Evolutionary conservation across 192 early-diverging fungal genomes (phyloP).

Genomic region (Umbelopsis ramanniana): DNA sequence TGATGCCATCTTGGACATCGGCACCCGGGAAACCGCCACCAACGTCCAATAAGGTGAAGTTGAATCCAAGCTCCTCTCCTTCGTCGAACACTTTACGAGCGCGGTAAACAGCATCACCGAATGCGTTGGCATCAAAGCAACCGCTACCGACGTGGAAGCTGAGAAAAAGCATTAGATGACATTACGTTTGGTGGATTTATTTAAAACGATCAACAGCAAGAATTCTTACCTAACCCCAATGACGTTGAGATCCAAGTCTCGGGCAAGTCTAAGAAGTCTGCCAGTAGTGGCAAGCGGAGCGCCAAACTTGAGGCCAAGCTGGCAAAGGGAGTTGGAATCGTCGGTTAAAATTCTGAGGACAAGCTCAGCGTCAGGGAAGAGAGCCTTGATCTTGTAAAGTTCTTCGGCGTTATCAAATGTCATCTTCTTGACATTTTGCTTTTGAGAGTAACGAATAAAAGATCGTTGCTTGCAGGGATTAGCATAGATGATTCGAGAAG

Average conservation of each 20-base stretch:
- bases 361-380: slow-evolving; percentile 81
- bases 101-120: slow-evolving; percentile 84
- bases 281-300: slow-evolving; percentile 74
- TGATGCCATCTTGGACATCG: slow-evolving; percentile 71
- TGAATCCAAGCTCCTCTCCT: slow-evolving; percentile 75
- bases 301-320: slow-evolving; percentile 97
- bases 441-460: slow-evolving; percentile 85
- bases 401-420: slow-evolving; percentile 99
- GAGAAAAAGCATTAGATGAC: background rate
- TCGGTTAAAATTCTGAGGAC: slow-evolving; percentile 96
- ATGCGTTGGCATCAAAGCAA: slow-evolving; percentile 87
- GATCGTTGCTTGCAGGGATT: slow-evolving; percentile 99
- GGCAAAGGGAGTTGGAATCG: slow-evolving; percentile 90
- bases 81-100: slow-evolving; percentile 91
- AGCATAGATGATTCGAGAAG: slow-evolving; percentile 90
- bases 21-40: slow-evolving; percentile 97
- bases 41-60: slow-evolving; percentile 78
- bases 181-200: too few species aligned
- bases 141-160: slow-evolving; percentile 98
- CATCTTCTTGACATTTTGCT: slow-evolving; percentile 85
- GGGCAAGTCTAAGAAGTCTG: slow-evolving; percentile 73
- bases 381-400: slow-evolving; percentile 87
- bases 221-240: slow-evolving; percentile 70
- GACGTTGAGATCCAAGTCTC: slow-evolving; percentile 81
- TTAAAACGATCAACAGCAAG: too few species aligned